Evolutionary conservation across 2,329 filamentous ascomycete species (phyloP), one percentile per base, ranked within the genome.

Genomic region (Chlorencoelia australis): DNA sequence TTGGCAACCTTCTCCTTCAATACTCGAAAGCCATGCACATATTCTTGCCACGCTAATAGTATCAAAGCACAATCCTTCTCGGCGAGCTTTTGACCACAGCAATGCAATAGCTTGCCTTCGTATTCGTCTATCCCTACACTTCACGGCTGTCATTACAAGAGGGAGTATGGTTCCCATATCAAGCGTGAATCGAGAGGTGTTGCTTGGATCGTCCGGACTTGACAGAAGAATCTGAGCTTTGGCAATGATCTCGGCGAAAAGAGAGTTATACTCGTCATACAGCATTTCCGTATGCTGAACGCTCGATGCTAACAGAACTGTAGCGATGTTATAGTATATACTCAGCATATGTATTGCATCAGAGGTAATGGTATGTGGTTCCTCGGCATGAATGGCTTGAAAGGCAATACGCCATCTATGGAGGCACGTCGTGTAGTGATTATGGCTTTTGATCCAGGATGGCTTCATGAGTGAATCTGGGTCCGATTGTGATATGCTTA

Each of bases 81-180:
- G 39, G n/a, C 52, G 42, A 21, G 52, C 50, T 42, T 54, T 54
- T 4, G 46, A 50, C 52, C 52, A 55, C 13, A 55, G 38, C 4
- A 55, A 36, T 19, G 47, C 40, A 30, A 55, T 54, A 4, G 53
- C 49, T 34, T 52, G 48, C 2, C 53, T 41, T 7, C 53, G 42
- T 32, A 54, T 50, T 32, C 44, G 34, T 32, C 48, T 35, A 28
- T 54, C 48, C 25, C 53, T 48, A 26, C 53, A 55, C 43, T 54
- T 55, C 7, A 50, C 48, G 20, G 52, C 52, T 7, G 53, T 54
- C 26, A 53, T 49, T 13, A 48, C 43, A 6, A 55, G 40, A 3
- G 53, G 53, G 13, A 54, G 45, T n/a, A 55, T 53, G 4, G 52
- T 55, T 26, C 53, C 53, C 45, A 54, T 52, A 15, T 55, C 53